A percentile compares a stretch with the other conserved stretches of the same genome.
These are phyloP conservation scores for Lipomyces chichibuensis DNA, from an alignment of 805 yeast genomes.

Conservation along the genomic window DNA sequence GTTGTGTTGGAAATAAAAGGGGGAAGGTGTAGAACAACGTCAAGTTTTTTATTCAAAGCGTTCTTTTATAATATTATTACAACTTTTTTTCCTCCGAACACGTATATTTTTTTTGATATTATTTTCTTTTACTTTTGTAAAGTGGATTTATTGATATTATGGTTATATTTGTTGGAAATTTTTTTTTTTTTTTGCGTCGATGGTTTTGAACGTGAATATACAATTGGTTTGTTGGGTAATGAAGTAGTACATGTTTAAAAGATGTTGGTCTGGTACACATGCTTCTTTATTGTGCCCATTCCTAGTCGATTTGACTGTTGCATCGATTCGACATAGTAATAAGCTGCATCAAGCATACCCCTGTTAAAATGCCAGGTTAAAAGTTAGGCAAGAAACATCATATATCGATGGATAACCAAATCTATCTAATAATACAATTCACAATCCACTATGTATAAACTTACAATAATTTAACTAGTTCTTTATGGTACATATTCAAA, in stretches of 20 bases:
- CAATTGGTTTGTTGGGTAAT: no score
- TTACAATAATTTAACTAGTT: background rate
- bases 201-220: no score
- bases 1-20: background rate
- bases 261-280: no score
- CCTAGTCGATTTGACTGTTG: no score
- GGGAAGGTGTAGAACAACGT: background rate
- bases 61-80: background rate
- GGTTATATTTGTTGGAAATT: no score
- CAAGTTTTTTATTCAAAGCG: background rate
- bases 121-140: no score
- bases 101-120: slow-evolving; percentile 3
- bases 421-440: background rate
- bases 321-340: no score
- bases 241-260: no score
- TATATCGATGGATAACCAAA: background rate
- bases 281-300: no score
- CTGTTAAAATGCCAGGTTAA: no score
- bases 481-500: background rate
- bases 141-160: background rate
- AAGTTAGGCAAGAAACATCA: background rate
- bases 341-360: no score
- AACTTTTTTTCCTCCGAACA: background rate
- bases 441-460: background rate
- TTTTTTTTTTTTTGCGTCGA: background rate